Evolutionary conservation across 2,329 filamentous ascomycete genomes (phyloP).

Genomic region (Pseudopyricularia cyperi): DNA sequence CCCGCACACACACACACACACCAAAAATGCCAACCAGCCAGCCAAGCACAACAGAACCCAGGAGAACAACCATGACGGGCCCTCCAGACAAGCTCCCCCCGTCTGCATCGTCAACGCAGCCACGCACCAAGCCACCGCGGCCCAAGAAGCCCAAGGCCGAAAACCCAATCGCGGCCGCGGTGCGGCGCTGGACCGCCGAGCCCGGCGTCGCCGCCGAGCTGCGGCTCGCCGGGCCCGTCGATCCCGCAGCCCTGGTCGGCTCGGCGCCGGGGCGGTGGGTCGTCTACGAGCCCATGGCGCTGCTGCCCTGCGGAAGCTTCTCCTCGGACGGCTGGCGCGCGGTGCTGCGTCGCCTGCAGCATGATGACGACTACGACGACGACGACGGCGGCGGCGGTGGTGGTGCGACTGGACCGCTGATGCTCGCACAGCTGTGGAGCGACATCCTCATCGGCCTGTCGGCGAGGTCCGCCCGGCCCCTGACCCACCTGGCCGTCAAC

Average conservation of each 20-base stretch:
- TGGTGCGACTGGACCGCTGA: neutral
- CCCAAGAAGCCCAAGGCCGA: constrained; percentile 14
- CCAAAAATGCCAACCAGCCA: neutral
- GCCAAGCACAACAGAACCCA: neutral
- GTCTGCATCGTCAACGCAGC: no score
- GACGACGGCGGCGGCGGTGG: neutral
- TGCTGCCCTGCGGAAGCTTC: constrained; percentile 48
- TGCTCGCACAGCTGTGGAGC: constrained; percentile 27
- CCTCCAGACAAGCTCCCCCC: neutral
- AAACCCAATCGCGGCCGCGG: constrained; percentile 21
- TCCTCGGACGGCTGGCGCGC: constrained; percentile 23
- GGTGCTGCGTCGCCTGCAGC: constrained; percentile 13
- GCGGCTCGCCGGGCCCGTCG: neutral
- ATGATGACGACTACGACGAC: neutral
- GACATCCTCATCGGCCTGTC: constrained; percentile 34
- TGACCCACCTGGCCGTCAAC: constrained; percentile 49
- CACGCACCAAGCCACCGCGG: neutral
- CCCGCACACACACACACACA: neutral
- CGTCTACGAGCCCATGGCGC: constrained; percentile 46
- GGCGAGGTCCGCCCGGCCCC: constrained; percentile 19
- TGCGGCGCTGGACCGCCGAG: constrained; percentile 20
- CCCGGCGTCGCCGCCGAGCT: neutral
- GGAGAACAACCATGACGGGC: neutral
- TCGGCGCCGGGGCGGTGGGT: constrained; percentile 44
- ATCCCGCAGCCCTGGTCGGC: constrained; percentile 16